These are phyloP conservation scores for Schizothecium vesticola DNA, from an alignment of 495 filamentous ascomycete species.

Conservation along the genomic window DNA sequence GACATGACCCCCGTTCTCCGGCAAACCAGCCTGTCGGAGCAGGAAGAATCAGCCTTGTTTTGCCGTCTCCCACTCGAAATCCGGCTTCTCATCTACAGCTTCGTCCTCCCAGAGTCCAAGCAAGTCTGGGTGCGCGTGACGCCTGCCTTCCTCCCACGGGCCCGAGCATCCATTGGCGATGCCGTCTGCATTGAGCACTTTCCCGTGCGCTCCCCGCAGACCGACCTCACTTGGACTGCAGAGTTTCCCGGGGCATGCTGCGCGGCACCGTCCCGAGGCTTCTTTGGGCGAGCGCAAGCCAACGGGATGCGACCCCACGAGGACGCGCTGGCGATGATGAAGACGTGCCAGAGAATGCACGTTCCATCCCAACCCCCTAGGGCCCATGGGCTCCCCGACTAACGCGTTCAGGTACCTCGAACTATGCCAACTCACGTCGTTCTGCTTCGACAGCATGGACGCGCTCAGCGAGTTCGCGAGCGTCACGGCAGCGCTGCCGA, in stretches of 20 bases:
- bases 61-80: neutral
- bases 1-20: neutral
- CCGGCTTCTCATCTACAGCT: neutral
- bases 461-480: neutral
- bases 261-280: neutral
- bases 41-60: neutral
- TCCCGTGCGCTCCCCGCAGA: neutral
- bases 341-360: neutral
- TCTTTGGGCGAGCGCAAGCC: neutral
- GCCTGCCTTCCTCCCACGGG: neutral
- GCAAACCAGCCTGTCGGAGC: neutral
- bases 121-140: neutral
- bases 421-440: neutral
- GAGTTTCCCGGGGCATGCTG: neutral
- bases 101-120: neutral
- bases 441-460: constrained; percentile 1
- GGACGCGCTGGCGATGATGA: neutral
- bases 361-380: neutral
- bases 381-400: neutral
- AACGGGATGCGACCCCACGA: neutral
- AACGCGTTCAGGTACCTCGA: neutral
- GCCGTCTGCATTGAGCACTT: constrained; percentile 1
- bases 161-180: neutral
- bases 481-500: neutral
- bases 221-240: neutral